Evolutionary conservation across 2,329 filamentous ascomycete species (phyloP).

Genomic region (Aureobasidium mangrovei): DNA sequence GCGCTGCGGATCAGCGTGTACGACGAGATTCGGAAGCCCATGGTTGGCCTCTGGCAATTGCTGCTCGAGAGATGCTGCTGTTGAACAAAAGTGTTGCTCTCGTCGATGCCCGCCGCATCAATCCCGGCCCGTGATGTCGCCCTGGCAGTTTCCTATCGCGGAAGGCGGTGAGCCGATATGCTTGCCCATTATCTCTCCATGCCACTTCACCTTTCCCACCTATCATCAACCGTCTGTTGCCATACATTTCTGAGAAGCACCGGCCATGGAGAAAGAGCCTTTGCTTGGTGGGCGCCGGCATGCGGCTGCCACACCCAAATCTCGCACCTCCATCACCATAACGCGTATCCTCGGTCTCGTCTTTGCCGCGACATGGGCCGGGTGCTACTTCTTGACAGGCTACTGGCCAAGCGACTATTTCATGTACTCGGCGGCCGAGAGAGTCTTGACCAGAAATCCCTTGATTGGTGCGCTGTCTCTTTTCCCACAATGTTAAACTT

Average conservation of each 20-base stretch:
- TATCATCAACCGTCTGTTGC: not conserved
- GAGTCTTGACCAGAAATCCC: slow-evolving; percentile 31
- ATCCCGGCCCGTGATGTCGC: not conserved
- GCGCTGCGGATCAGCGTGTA: slow-evolving; percentile 73
- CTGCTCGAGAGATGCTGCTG: not conserved
- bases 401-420: slow-evolving; percentile 4
- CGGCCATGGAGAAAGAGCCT: slow-evolving; percentile 4
- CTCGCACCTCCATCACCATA: not conserved
- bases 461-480: slow-evolving; percentile 28
- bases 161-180: not conserved
- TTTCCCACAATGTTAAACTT: not conserved
- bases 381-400: not conserved
- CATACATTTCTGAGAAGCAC: not conserved
- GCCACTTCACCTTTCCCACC: not conserved
- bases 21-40: slow-evolving; percentile 68
- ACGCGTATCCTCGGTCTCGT: not conserved
- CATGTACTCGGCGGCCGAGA: slow-evolving; percentile 19
- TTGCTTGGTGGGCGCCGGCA: not conserved
- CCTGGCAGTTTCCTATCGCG: not conserved
- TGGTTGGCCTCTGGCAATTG: slow-evolving; percentile 31
- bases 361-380: not conserved
- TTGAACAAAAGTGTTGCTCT: not conserved
- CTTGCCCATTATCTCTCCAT: not conserved
- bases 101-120: not conserved
- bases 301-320: not conserved